Evolutionary conservation across 2,329 filamentous ascomycete genomes (phyloP).

Genomic region (Biscogniauxia marginata): DNA sequence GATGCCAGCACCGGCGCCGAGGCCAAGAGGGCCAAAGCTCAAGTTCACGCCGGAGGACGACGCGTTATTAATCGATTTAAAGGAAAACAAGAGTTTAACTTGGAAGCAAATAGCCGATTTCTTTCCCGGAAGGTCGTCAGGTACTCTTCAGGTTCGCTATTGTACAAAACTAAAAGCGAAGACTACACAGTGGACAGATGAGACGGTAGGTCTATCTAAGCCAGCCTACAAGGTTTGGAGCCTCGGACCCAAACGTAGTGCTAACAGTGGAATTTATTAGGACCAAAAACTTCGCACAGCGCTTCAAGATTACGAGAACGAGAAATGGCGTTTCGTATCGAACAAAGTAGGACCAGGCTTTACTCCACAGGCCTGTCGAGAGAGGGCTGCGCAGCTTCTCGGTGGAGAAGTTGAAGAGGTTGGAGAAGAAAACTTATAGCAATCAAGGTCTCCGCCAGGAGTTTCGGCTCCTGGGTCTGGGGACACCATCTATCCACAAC

Average conservation of each 20-base stretch:
- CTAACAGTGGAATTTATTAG: constrained; percentile 42
- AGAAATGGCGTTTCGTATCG: constrained; percentile 89
- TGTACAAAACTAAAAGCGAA: constrained; percentile 95
- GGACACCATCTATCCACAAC: constrained; percentile 47
- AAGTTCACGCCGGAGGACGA: constrained; percentile 95
- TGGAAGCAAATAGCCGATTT: constrained; percentile 99
- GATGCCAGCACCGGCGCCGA: constrained; percentile 79
- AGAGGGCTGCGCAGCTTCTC: constrained; percentile 67
- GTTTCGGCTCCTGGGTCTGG: constrained; percentile 44
- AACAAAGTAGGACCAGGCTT: constrained; percentile 90
- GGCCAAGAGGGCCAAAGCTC: constrained; percentile 82
- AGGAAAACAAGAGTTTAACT: constrained; percentile 90
- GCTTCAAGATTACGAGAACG: constrained; percentile 82
- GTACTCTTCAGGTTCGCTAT: constrained; percentile 89
- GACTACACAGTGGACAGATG: constrained; percentile 88
- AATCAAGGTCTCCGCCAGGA: constrained; percentile 53
- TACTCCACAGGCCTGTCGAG: constrained; percentile 81
- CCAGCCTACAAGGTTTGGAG: constrained; percentile 2
- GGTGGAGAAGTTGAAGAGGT: constrained; percentile 37
- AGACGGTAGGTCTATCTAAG: constrained; percentile 66
- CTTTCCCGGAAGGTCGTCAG: constrained; percentile 86
- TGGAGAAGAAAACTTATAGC: constrained; percentile 47
- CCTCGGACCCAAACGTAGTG: constrained; percentile 1
- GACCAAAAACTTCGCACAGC: constrained; percentile 74
- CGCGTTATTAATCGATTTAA: constrained; percentile 80